Conservation (phyloP, 2,329 filamentous ascomycete species). For the Pseudopithomyces chartarum region DNA sequence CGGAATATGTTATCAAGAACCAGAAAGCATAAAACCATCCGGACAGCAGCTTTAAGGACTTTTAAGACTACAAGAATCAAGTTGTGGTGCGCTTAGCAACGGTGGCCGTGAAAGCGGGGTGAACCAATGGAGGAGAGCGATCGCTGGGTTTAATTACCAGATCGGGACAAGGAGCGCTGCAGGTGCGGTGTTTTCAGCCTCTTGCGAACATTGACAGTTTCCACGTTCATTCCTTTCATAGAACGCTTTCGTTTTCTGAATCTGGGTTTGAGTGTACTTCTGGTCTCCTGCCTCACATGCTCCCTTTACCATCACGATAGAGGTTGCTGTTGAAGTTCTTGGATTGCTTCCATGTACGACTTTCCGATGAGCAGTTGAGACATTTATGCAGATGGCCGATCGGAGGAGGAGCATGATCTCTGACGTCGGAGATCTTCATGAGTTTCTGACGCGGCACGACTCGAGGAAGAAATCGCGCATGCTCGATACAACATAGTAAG, state of each 20-base stretch:
- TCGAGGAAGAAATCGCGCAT: background rate
- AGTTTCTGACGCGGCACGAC: background rate
- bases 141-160: background rate
- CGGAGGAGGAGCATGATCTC: background rate
- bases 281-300: too few relatives aligned
- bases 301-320: background rate
- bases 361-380: background rate
- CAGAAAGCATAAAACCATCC: too few relatives aligned
- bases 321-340: background rate
- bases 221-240: too few relatives aligned
- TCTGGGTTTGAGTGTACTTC: too few relatives aligned
- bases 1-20: too few relatives aligned
- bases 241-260: too few relatives aligned
- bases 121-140: background rate
- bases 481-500: background rate
- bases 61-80: background rate
- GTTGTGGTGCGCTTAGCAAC: background rate
- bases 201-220: background rate
- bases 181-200: background rate
- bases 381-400: background rate
- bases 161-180: background rate
- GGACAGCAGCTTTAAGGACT: too few relatives aligned
- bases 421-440: background rate
- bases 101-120: background rate
- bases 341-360: background rate